Base-by-base conservation (phyloP, 768 basidiomycete genomes). In the Lyophyllum decastes region DNA sequence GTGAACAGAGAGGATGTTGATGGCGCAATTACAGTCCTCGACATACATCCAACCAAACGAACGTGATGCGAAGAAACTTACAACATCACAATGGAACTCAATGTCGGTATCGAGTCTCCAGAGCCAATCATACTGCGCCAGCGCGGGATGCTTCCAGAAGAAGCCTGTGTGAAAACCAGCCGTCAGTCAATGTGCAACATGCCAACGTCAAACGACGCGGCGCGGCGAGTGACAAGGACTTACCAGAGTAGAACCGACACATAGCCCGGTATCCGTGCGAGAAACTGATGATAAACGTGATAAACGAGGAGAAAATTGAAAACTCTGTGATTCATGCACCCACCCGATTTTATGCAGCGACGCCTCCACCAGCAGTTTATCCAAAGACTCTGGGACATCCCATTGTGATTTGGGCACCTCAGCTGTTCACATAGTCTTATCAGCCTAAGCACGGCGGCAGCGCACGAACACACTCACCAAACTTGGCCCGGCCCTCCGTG, bases 221-320 rank as follows among this genome's bases (percentile, higher is more conserved):
- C n/a, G n/a, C n/a, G 35, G 8, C 4, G 35, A 38, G 9, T 3
- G 16, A 4, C 35, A 7, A 41, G 16, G n/a, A 52, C 51, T 41
- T 46, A 71, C 70, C 70, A 46, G 70, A 71, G 41, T 71, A 71
- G 50, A 61, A 71, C 50, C 70, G 60, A 50, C 70, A 71, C 70
- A 71, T 71, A 12, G 69, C 60, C 12, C 70, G 66, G 58, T 71
- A 71, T 21, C 68, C 70, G 11, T 61, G 59, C 0, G 67, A 64
- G 55, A 68, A 71, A 11, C 68, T 70, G 38, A 24, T 10, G 40
- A n/a, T 4, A 35, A 46, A 12, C 0, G 16, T 41, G 38, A n/a
- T 27, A 2, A 44, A 22, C 41, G 3, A 46, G 35, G 27, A 34
- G 35, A 10, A 33, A 46, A 12, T 44, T 19, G 44, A 24, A 12